Base-by-base conservation (phyloP, 2,329 filamentous ascomycete species). In the Penicillium concentricum region DNA sequence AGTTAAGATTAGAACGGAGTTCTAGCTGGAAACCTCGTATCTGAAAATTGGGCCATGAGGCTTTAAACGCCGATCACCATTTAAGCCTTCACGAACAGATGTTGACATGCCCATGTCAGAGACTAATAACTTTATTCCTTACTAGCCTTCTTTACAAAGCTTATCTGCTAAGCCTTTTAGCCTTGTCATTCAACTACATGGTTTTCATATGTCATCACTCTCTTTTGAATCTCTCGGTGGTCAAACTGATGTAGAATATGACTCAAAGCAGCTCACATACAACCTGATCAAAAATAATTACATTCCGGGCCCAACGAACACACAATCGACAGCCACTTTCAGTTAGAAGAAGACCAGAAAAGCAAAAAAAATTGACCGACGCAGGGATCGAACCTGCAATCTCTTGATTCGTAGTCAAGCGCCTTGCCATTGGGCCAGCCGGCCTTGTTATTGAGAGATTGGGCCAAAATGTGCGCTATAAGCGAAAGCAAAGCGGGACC, bases 341-440 rank as follows among this genome's bases (percentile, higher is more conserved):
- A 6, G 5, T 5, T 0, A 8, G 15, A 44, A 45, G 18, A 15
- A 20, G 2, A 10, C 10, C 6, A 6, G 2, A 44, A 16, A 16
- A 6, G 2, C n/a, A 62, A 68, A 71, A 71, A 63, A 57, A 32
- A 57, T 30, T 72, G 71, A 72, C 69, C 70, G 67, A 72, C 71
- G 70, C 69, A 72, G 71, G 71, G 64, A 48, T 78, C 75, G 75
- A 78, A 78, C 76, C 76, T 76, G 72, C 74, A 79, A 78, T 78
- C 76, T 78, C 74, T 77, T 78, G 76, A 78, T 78, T 76, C 77
- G 77, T 78, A 79, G 77, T 79, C 77, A 78, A 78, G 74, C 77
- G 76, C 77, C 75, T 78, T 79, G 72, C 77, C 76, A 78, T 78
- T 78, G 74, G 75, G 76, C 75, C 74, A 77, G 67, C 67, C 63